Percentiles rank a stretch among this genome's conserved stretches.
phyloP scores from a whole-genome alignment of 139 green algal species.

The Choricystis sp. region DNA sequence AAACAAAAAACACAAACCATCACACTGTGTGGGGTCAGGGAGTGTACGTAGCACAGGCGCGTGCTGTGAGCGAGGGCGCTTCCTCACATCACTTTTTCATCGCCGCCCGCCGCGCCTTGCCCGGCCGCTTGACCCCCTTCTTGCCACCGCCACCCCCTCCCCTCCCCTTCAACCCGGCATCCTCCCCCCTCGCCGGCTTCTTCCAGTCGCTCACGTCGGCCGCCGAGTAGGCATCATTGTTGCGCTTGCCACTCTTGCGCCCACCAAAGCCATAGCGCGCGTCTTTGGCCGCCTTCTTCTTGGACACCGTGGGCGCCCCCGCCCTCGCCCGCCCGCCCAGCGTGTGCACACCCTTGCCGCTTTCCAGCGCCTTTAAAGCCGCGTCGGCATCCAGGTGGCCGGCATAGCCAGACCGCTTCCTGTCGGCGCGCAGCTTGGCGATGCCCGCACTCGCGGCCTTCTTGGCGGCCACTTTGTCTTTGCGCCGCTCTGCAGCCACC shows the following conservation, averaged over 20 bases:
- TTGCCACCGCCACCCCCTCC: constrained; percentile 11
- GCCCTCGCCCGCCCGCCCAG: too few species aligned
- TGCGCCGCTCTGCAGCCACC: constrained; percentile 67
- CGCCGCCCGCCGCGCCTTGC: constrained; percentile 29
- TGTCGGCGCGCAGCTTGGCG: constrained; percentile 60
- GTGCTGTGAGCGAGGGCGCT: too few species aligned
- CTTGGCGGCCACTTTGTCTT: constrained; percentile 64
- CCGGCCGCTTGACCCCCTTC: constrained; percentile 21
- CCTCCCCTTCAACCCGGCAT: constrained; percentile 2
- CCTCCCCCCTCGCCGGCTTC: constrained; percentile 3
- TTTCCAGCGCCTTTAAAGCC: too few species aligned
- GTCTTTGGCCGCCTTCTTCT: constrained; percentile 38
- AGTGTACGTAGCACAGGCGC: not conserved
- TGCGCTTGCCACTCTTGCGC: constrained; percentile 62
- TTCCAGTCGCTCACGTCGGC: constrained; percentile 56
- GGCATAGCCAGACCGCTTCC: constrained; percentile 24
- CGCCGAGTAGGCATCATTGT: constrained; percentile 71
- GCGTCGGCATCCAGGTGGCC: constrained; percentile 63
- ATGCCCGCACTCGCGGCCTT: constrained; percentile 67
- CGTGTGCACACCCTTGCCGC: too few species aligned
- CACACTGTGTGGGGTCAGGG: not conserved
- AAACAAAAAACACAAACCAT: not conserved
- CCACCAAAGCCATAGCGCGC: constrained; percentile 78
- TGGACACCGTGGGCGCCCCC: too few species aligned
- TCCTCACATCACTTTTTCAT: too few species aligned